Conservation (phyloP, 1,284 basidiomycete species). For the Cryptococcus maquisensis region DNA sequence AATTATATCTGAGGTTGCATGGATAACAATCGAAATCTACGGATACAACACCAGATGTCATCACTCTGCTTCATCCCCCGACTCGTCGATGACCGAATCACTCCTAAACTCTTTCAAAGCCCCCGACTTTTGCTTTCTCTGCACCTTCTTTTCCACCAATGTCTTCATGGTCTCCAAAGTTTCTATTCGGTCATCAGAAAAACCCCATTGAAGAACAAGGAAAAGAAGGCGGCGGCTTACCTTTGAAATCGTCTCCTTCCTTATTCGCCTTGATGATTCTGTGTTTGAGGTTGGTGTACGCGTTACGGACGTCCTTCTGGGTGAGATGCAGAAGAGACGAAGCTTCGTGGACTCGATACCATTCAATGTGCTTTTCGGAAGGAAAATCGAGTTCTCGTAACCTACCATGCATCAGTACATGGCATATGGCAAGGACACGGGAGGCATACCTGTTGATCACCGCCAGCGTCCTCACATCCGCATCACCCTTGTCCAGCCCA, state of each 20-base stretch:
- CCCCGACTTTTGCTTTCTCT: not conserved
- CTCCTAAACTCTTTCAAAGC: not conserved
- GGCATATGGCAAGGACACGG: not conserved
- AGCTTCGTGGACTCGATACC: not conserved
- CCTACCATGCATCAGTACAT: not conserved
- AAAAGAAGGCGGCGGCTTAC: not conserved
- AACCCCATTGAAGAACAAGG: not conserved
- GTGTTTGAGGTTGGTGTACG: not conserved
- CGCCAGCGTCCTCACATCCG: not conserved
- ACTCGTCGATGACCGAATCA: not conserved
- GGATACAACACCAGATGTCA: not conserved
- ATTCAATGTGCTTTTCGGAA: slow-evolving; percentile 10
- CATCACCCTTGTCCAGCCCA: slow-evolving; percentile 1
- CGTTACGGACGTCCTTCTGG: not conserved
- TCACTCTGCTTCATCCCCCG: not conserved
- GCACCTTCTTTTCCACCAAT: not conserved
- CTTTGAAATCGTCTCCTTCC: not conserved
- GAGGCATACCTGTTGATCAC: slow-evolving; percentile 4
- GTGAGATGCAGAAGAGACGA: not conserved
- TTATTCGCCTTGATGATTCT: not conserved
- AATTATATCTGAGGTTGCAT: too few relatives aligned
- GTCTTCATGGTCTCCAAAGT: not conserved
- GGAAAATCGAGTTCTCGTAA: slow-evolving; percentile 1
- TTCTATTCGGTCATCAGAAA: not conserved
- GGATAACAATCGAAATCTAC: too few relatives aligned